Evolutionary conservation across 345 rosid genomes (phyloP).

Genomic region (Orychophragmus violaceus): DNA sequence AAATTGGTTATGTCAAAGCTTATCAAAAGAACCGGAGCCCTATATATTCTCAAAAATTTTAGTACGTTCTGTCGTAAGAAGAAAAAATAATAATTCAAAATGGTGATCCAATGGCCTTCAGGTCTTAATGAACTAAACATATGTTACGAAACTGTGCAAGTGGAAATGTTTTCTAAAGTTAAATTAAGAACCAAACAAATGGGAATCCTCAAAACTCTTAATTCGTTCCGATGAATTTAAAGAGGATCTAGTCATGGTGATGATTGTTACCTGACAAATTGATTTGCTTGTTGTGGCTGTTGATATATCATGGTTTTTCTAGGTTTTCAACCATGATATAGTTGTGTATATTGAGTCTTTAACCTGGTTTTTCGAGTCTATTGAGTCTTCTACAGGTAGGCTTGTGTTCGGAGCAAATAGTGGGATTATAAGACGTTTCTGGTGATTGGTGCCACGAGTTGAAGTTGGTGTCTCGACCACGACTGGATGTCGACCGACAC

Average conservation of each 20-base stretch:
- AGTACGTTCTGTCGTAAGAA: conserved; percentile 66
- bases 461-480: no score
- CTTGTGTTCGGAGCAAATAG: no score
- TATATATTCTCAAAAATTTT: conserved; percentile 61
- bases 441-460: no score
- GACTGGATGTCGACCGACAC: no score
- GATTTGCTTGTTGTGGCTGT: conserved; percentile 82
- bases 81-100: not conserved
- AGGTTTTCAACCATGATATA: no score
- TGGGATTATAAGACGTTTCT: no score
- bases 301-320: no score
- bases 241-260: not conserved
- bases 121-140: not conserved
- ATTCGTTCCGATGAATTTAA: not conserved
- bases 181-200: not conserved
- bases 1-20: conserved; percentile 92
- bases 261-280: conserved; percentile 58
- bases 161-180: not conserved
- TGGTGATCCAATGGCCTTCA: not conserved
- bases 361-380: no score
- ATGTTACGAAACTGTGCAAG: not conserved
- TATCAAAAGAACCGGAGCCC: conserved; percentile 70
- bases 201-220: not conserved
- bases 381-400: no score
- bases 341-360: no score